Base-by-base conservation (phyloP, 495 filamentous ascomycete species). In the Stereocaulon alpinum region DNA sequence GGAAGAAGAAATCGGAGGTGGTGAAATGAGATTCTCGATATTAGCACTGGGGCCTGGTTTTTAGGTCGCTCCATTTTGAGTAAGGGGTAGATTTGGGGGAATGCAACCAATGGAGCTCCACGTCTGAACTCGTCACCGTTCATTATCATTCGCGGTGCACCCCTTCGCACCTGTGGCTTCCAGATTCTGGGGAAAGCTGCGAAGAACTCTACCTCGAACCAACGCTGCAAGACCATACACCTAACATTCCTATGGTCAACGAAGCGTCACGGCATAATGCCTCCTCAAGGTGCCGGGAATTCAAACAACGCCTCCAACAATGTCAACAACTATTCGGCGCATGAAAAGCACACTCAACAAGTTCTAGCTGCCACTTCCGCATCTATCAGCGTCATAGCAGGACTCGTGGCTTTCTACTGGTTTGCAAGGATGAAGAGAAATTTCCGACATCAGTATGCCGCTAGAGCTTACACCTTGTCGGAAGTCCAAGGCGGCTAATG, bases 351-450 rank as follows among this genome's bases (percentile, higher is more conserved):
- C n/a, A 50, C 44, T 20, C 56, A 63, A 40, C 57, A 59, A 32
- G 57, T 61, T 12, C 30, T 73, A 34, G 71, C 69, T 6, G 60
- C 69, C 22, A 66, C 64, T 14, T 71, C 78, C 24, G 67, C 76
- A 22, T 67, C 73, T 1, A 62, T 85, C 68, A 85, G 81, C 61
- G 67, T 86, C 27, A 18, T 77, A 10, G 70, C 76, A 15, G 74
- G 75, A 0, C 58, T 82, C 6, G 64, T 74, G 44, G 71, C 82
- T 20, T 73, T 85, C 53, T 89, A 86, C 69, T 89, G 85, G 84
- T 88, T 91, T 70, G 71, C 80, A 44, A 79, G 80, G 64, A 91
- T 91, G 86, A 77, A 80, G 63, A 78, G 83, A 66, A 81, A 73
- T 48, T 91, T 88, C 69, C 79, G 87, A 53, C 87, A 88, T 67